Evolutionary conservation across 2,329 filamentous ascomycete species (phyloP), one percentile per base, ranked within the genome.

Genomic region (Raffaelea albimanens): DNA sequence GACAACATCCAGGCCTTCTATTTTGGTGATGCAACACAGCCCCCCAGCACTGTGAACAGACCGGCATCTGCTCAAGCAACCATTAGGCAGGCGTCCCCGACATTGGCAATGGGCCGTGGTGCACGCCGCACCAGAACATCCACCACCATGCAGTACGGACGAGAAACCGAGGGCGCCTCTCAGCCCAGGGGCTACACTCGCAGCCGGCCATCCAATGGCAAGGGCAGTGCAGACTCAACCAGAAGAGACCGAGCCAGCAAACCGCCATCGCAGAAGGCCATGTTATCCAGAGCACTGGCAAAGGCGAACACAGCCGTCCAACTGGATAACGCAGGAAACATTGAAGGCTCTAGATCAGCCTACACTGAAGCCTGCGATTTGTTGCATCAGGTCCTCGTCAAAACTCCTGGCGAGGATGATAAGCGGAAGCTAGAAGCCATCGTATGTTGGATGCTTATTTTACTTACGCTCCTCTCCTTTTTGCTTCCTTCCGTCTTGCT

Each of bases 241-340:
- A 63, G 60, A 38, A 56, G 57, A 41, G 59, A 65, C 20, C 66
- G 67, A 33, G 44, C 51, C 1, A 53, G 46, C 43, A 72, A 72
- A 52, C 67, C 67, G n/a, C 78, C 79, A 14, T 88, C 85, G 1
- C 85, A 97, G 63, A 97, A 96, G 70, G 86, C 83, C 11, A 97
- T 97, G 90, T 75, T 98, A 33, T 95, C 91, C n/a, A 87, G 86
- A 57, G 93, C 93, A 1, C 70, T 98, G 47, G 85, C 95, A 61
- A 95, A 96, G 67, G 93, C 93, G 44, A 96, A 98, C 60, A 91
- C 87, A 13, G 93, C 93, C 20, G 93, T 98, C 22, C 78, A 96
- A 55, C 77, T 98, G 38, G 93, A 98, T 67, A 97, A 96, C 75
- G 89, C 88, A 14, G 87, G 93, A 59, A 95, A 97, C 60, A 91